Base-by-base conservation (phyloP, 108 stramenopile genomes). In the Schizochytrium sp. region DNA sequence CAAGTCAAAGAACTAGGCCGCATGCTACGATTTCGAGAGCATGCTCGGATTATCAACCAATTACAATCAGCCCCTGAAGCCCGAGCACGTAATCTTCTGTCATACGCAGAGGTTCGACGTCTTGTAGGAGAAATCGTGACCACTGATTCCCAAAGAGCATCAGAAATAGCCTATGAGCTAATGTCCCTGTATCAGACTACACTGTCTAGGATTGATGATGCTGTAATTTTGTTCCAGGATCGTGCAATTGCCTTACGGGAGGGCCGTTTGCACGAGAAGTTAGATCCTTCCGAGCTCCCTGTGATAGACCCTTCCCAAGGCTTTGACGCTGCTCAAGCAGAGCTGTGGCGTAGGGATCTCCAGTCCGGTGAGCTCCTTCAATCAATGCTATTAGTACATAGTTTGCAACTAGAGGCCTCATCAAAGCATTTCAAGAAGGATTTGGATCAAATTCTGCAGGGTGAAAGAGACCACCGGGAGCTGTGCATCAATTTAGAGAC, bases 101-200 rank as follows among this genome's bases (percentile, higher is more conserved):
- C 76, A n/a, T 83, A 38, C 0, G 12, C 10, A 10, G 76, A 83
- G 53, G 47, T 83, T 47, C 8, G 55, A 53, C 50, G 53, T n/a
- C 19, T 83, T 38, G 76, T 83, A 10, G n/a, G 45, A n/a, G 76
- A 83, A 40, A 53, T 50, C 50, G 40, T 83, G 19, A 60, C 17
- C 15, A n/a, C 28, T 38, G 28, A 3, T 15, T 4, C 45, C 5
- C 47, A 40, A 3, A 47, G 28, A 5, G 76, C 76, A 0, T 10
- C 12, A 13, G 76, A 83, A 50, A 38, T 83, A 13, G n/a, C 76
- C 8, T 7, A 55, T 13, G 50, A 83, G 47, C 76, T 83, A 47
- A 83, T 83, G 76, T 83, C 76, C 5, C 76, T 83, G 17, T 83
- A 83, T 40, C 47, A 46, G 40, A 83, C 76, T n/a, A 49, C 10